Percentiles rank a stretch among this genome's conserved stretches.
phyloP scores from a whole-genome alignment of 2,329 filamentous ascomycete genomes.

The Apiospora sp. region DNA sequence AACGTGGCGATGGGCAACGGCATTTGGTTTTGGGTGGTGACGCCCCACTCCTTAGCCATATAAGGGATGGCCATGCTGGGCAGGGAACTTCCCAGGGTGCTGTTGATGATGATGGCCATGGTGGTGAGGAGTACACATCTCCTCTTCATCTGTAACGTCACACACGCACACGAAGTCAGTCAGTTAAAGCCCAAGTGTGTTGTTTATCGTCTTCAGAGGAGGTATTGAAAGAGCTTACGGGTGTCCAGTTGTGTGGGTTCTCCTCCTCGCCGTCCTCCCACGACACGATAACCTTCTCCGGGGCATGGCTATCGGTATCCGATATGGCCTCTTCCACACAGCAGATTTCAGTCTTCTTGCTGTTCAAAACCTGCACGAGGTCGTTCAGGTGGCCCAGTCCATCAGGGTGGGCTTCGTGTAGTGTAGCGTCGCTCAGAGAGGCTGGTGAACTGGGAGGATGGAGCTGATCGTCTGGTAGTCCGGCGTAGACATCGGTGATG shows the following conservation, averaged over 20 bases:
- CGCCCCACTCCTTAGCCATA: constrained; percentile 64
- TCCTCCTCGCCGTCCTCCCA: constrained; percentile 59
- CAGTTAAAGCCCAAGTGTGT: too few species aligned
- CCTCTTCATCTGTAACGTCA: constrained; percentile 56
- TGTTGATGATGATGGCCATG: constrained; percentile 70
- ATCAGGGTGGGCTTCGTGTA: neutral
- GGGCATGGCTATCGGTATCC: constrained; percentile 34
- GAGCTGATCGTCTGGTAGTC: neutral
- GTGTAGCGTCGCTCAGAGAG: neutral
- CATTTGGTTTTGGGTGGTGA: constrained; percentile 55
- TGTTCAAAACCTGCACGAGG: constrained; percentile 38
- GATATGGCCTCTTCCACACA: constrained; percentile 51
- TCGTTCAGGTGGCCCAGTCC: neutral
- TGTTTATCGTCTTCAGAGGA: neutral
- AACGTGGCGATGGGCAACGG: constrained; percentile 70
- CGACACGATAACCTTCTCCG: constrained; percentile 47
- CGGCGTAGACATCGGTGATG: neutral
- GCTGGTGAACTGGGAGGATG: neutral
- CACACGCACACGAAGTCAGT: constrained; percentile 45
- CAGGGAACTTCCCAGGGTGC: constrained; percentile 70
- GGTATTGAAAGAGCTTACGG: constrained; percentile 43
- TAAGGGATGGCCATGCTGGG: constrained; percentile 68
- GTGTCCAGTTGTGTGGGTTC: constrained; percentile 60
- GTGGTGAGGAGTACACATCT: constrained; percentile 56
- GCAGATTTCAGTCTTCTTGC: constrained; percentile 50